Base-by-base conservation (phyloP, 2,329 filamentous ascomycete species). In the Penicillium brevicompactum region DNA sequence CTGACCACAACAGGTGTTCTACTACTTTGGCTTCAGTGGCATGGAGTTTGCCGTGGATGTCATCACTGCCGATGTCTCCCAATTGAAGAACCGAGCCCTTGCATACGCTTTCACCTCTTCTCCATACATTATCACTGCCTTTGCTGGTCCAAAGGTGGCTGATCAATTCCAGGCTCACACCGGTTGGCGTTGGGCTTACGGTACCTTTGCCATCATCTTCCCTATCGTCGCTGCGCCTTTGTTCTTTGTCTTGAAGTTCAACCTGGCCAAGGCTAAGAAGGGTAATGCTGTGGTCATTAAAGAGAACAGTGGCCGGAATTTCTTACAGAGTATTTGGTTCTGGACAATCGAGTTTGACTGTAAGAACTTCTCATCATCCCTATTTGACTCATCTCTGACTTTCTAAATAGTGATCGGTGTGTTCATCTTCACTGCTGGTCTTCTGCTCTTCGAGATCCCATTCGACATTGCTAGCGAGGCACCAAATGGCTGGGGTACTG, bases 171-270 rank as follows among this genome's bases (percentile, higher is more conserved):
- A 82, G 41, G 60, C 73, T 0, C 71, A 78, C 1, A 74, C 81
- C 40, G 81, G 78, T 46, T 87, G 81, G 80, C 79, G 83, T 18
- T 89, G 86, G 86, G 84, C 77, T 0, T 88, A 84, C 61, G 86
- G 84, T 30, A 71, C 75, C 41, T 89, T 86, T 61, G 76, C 82
- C 30, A 85, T 90, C 60, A 76, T 89, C 51, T 78, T 83, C 1
- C 85, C 86, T 0, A 65, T 80, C 46, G 75, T 86, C 34, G 80
- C 79, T 2, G 38, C 82, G 3, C 87, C 87, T 0, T 74, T 89
- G 9, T 81, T 81, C 49, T 59, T 72, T 11, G 67, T 87, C n/a
- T 78, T 87, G 61, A 74, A 80, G 55, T 71, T 73, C 59, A 85
- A 87, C 65, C 77, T 84, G 47, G 71, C 68, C 46, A 85, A 85